Evolutionary conservation across 192 early-diverging fungal genomes (phyloP), one percentile per base, ranked within the genome.

Genomic region (Coemansia erecta): DNA sequence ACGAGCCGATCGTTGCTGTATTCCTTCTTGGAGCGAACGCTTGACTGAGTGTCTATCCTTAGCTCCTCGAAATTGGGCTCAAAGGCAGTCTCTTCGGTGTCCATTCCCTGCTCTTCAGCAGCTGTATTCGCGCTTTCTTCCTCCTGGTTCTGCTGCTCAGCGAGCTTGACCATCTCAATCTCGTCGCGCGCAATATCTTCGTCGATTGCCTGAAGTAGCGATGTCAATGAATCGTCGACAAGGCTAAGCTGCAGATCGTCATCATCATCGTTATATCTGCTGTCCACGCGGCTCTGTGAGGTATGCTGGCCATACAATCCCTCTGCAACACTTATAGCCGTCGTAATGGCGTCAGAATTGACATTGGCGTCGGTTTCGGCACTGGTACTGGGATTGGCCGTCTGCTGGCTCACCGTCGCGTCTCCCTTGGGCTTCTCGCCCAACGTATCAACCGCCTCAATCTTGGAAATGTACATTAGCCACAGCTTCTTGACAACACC

Each of bases 121-220:
- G 24, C 4, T 15, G 23, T 24, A 15, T 50, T 18, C n/a, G 8
- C 22, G 1, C 26, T 22, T 12, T 50, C 48, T 50, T 28, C 24
- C 13, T 50, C 48, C 5, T 35, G 0, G 17, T 45, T 23, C 33
- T 61, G n/a, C 40, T 49, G 37, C 17, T 57, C 58, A n/a, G 68
- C 59, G 62, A 66, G 60, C 37, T 44, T 59, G 14, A 48, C n/a
- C 53, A 78, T 62, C 37, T 78, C 76, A 35, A 54, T 43, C 46
- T 65, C 61, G 46, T 78, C 76, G 28, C 59, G n/a, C 15, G 59
- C 68, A 37, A 78, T 72, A 39, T 78, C 76, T 12, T 68, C 76
- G 17, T 78, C 75, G 8, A 78, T 49, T 44, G 48, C 58, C 43
- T 56, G 52, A 10, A 78, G 49, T 44, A 78, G 41, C 42, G 61